phyloP scores from a whole-genome alignment of 2,329 filamentous ascomycete species.

The Talaromyces sp. region DNA sequence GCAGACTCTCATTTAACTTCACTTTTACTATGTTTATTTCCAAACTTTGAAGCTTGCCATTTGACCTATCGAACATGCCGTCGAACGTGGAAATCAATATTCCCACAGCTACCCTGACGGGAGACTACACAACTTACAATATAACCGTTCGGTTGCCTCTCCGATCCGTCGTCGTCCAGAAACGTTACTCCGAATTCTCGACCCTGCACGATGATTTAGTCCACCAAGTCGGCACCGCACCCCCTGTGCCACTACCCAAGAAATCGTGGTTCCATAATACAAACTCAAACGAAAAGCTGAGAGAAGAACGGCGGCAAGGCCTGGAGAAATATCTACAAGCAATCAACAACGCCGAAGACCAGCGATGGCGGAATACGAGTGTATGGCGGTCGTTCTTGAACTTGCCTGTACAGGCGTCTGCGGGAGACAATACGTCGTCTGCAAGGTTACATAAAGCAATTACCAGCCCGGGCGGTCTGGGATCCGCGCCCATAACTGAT shows the following conservation, averaged over 20 bases:
- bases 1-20: neutral
- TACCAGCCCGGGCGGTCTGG: slow-evolving; percentile 35
- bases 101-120: slow-evolving; percentile 48
- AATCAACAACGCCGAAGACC: slow-evolving; percentile 55
- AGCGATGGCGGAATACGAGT: slow-evolving; percentile 55
- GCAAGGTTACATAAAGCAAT: slow-evolving; percentile 42
- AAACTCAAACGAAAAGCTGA: slow-evolving; percentile 52
- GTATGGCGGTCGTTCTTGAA: slow-evolving; percentile 59
- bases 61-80: slow-evolving; percentile 32
- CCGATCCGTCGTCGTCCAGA: slow-evolving; percentile 55
- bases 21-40: neutral
- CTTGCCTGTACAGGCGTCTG: slow-evolving; percentile 45
- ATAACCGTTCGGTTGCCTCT: slow-evolving; percentile 59
- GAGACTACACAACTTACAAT: slow-evolving; percentile 57
- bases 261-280: slow-evolving; percentile 62
- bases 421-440: slow-evolving; percentile 32
- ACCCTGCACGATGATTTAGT: slow-evolving; percentile 52
- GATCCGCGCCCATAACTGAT: slow-evolving; percentile 43
- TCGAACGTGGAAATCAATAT: slow-evolving; percentile 45
- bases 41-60: neutral
- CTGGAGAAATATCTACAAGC: slow-evolving; percentile 57
- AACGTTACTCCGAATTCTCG: slow-evolving; percentile 63
- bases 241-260: slow-evolving; percentile 53
- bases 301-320: slow-evolving; percentile 54
- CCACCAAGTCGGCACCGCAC: slow-evolving; percentile 49